phyloP scores from a whole-genome alignment of 2,329 filamentous ascomycete species.

The Talaromyces sp. region DNA sequence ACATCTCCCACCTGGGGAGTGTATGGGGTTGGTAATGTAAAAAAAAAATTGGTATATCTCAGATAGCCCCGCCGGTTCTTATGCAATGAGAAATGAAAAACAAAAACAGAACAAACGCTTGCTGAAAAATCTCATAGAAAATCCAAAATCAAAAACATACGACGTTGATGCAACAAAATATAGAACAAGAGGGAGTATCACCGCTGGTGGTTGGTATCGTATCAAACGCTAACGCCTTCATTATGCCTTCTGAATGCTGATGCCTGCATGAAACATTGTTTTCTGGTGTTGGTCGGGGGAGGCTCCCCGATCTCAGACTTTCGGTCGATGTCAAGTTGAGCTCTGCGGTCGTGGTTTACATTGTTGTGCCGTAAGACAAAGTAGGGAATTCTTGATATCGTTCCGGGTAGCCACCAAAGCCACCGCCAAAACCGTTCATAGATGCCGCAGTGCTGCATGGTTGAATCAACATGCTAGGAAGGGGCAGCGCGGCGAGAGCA shows the following conservation, averaged over 20 bases:
- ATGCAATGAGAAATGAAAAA: constrained; percentile 39
- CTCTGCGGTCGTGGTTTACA: constrained; percentile 56
- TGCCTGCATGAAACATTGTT: constrained; percentile 23
- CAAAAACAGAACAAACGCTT: constrained; percentile 44
- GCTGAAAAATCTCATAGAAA: constrained; percentile 32
- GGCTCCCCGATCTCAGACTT: background rate
- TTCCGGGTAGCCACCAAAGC: constrained; percentile 62
- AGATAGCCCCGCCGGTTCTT: constrained; percentile 48
- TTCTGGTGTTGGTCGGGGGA: constrained; percentile 19
- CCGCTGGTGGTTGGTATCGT: constrained; percentile 37
- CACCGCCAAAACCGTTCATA: constrained; percentile 63
- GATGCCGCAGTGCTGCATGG: constrained; percentile 77
- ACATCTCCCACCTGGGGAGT: constrained; percentile 27
- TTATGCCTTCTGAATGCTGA: constrained; percentile 48
- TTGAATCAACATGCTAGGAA: constrained; percentile 81
- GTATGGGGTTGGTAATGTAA: constrained; percentile 31
- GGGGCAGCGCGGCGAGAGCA: constrained; percentile 70
- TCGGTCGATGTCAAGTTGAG: background rate
- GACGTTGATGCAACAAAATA: constrained; percentile 38
- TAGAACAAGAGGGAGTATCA: constrained; percentile 38
- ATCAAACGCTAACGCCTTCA: constrained; percentile 52
- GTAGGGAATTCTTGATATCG: constrained; percentile 74
- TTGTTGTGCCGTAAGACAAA: constrained; percentile 67
- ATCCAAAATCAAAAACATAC: constrained; percentile 40
- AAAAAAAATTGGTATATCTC: constrained; percentile 27